phyloP scores from a whole-genome alignment of 495 filamentous ascomycete genomes.

The Aspergillus bridgeri region DNA sequence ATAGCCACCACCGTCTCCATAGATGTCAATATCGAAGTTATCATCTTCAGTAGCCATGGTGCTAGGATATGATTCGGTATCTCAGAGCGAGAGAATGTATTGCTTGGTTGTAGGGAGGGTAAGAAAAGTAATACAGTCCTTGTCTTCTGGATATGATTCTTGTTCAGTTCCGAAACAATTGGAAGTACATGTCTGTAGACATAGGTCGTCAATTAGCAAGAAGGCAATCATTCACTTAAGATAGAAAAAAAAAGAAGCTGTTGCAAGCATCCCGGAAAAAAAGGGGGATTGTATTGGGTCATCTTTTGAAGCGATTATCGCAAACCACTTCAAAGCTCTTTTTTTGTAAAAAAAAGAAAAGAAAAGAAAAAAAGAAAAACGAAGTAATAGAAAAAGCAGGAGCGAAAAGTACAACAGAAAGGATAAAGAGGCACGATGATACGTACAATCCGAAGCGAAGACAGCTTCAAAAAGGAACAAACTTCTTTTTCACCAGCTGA shows the following conservation, averaged over 20 bases:
- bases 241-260: constrained; percentile 7
- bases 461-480: constrained; percentile 27
- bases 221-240: constrained; percentile 18
- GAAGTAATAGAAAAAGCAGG: constrained; percentile 13
- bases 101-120: constrained; percentile 29
- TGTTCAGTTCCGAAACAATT: constrained; percentile 31
- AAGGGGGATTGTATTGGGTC: constrained; percentile 3
- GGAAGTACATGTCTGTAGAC: constrained; percentile 46
- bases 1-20: constrained; percentile 69
- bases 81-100: constrained; percentile 28
- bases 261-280: background rate
- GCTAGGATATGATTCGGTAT: constrained; percentile 28
- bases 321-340: constrained; percentile 1
- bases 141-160: constrained; percentile 20
- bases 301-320: constrained; percentile 1
- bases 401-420: constrained; percentile 14
- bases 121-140: constrained; percentile 28
- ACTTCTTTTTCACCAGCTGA: constrained; percentile 20
- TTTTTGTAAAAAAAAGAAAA: too few species aligned
- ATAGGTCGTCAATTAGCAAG: constrained; percentile 41
- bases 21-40: constrained; percentile 98
- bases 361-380: constrained; percentile 13
- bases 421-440: constrained; percentile 31
- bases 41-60: constrained; percentile 78
- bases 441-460: constrained; percentile 47